Evolutionary conservation across 441 rosid species (phyloP).

Genomic region (Manihot esculenta): DNA sequence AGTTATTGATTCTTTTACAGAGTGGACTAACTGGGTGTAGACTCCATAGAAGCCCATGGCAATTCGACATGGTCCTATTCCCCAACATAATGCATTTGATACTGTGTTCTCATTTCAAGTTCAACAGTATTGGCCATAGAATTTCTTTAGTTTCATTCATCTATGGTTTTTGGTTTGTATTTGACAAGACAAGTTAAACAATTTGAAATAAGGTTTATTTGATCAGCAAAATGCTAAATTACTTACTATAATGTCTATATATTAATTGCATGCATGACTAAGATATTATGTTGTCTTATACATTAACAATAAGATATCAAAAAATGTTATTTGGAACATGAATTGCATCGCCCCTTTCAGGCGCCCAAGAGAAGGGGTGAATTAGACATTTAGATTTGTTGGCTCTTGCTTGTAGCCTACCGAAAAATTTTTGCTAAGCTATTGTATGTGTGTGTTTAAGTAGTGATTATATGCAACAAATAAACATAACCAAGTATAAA

Average conservation of each 20-base stretch:
- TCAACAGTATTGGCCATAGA: neutral
- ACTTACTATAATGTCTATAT: neutral
- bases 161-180: neutral
- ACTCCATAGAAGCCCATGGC: neutral
- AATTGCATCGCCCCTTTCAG: no score
- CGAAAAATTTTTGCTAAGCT: no score
- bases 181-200: neutral
- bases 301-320: no score
- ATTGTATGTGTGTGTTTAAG: no score
- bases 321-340: neutral
- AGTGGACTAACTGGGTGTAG: neutral
- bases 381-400: no score
- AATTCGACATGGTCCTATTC: neutral
- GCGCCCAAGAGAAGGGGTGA: no score
- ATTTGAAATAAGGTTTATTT: neutral
- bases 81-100: neutral
- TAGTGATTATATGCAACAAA: no score
- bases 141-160: neutral
- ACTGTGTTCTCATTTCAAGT: neutral
- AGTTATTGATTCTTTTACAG: neutral
- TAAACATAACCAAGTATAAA: no score
- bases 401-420: no score
- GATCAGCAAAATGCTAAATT: neutral
- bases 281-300: no score
- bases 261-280: neutral